Base-by-base conservation (phyloP, 2,329 filamentous ascomycete genomes). In the Myotisia sp. region DNA sequence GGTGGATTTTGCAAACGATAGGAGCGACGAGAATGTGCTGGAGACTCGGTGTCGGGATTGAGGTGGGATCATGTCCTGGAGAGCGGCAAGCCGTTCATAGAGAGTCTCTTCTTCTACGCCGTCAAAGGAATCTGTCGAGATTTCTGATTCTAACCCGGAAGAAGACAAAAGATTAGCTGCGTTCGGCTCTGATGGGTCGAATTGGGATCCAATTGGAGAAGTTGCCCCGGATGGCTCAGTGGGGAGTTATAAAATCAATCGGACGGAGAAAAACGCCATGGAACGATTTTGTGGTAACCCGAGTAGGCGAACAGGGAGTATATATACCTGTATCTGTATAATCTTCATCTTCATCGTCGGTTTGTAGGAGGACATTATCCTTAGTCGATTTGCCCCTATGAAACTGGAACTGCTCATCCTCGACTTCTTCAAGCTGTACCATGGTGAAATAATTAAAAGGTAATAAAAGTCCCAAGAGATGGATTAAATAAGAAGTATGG, bases 401-500 rank as follows among this genome's bases (percentile, higher is more conserved):
- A 12, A 12, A 17, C 58, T 73, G 67, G 68, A 94, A 92, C 63
- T 92, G 82, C 71, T 94, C 86, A 58, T 95, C 87, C 57, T 92
- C 79, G 54, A 95, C 87, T 69, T 95, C 87, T 56, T 84, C 82
- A 56, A 95, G 82, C 64, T 87, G 84, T 61, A 95, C 87, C 87
- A 95, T 94, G 34, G 32, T 40, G 33, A 14, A 29, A 12, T 16
- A 26, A 30, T 17, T 34, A 12, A 27, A 27, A n/a, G 5, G 13
- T 20, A 12, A n/a, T 6, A 17, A 6, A 17, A 10, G n/a, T 32
- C n/a, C n/a, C n/a, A n/a, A n/a, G n/a, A 24, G 22, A 24, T 24
- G 22, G 12, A 24, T 24, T n/a, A n/a, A n/a, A n/a, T n/a, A n/a
- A n/a, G n/a, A n/a, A n/a, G n/a, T n/a, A n/a, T n/a, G n/a, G n/a